Base-by-base conservation (phyloP, 2,329 filamentous ascomycete species). In the Neonectria magnoliae region DNA sequence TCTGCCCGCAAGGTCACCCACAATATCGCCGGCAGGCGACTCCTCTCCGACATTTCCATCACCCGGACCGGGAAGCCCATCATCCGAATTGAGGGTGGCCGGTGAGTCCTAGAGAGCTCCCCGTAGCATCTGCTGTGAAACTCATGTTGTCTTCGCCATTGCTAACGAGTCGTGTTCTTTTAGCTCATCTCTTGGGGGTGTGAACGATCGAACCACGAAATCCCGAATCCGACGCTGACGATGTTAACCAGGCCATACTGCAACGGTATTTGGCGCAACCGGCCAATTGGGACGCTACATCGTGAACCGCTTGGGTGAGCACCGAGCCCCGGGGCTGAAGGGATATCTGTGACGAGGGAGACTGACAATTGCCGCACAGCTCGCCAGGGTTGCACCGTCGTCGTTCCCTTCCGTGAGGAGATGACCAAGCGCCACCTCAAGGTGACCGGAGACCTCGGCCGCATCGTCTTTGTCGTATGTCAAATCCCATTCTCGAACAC, bases 401-500 rank as follows among this genome's bases (percentile, higher is more conserved):
- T 99, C 65, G 82, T 98, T 65, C 96, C 96, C 54, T 99, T 89
- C 86, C 91, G 96, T 50, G 96, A 99, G 84, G 96, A 98, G 82
- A 98, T 98, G 94, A 86, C 91, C 73, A 98, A 98, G 87, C 91
- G 96, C 73, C 95, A 98, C 83, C 85, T 99, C 77, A 98, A 98
- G 84, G 90, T 97, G 64, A 87, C 93, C n/a, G 96, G 96, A 81
- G 96, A 99, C 81, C 85, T 99, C 66, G 96, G 96, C 68, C 89
- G 93, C 73, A 88, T 99, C 60, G 84, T 92, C 74, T 98, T 99
- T 81, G 86, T 97, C 75, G 92, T 94, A 81, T 67, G 85, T 76
- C 11, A 56, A 18, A 7, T 18, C 36, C 11, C 44, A 52, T 20
- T 48, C 8, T n/a, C 38, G 20, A 31, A 52, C 45, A 11, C 25